Conservation (phyloP, 176 grass and related monocot species). For the Rhynchospora pubera region DNA sequence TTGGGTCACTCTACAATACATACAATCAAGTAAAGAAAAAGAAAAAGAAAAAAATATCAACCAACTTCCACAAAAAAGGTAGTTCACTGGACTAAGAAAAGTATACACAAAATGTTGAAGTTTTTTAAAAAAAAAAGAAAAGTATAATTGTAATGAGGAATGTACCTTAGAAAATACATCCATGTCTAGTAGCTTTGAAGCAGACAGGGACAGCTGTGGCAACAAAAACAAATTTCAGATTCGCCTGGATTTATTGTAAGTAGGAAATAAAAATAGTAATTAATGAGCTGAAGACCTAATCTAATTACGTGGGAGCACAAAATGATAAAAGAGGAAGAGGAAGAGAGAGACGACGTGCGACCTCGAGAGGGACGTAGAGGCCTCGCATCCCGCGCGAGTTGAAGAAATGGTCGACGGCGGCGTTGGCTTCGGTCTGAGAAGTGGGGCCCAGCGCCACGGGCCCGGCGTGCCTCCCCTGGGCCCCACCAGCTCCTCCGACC, state of each 20-base stretch:
- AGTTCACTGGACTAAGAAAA: not conserved
- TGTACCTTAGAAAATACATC: constrained; percentile 84
- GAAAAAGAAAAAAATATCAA: not conserved
- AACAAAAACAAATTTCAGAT: constrained; percentile 12
- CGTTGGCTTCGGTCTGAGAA: constrained; percentile 36
- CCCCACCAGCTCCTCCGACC: constrained; percentile 29
- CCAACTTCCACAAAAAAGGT: constrained; percentile 18
- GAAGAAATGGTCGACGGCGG: constrained; percentile 66
- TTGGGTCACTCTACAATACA: constrained; percentile 84
- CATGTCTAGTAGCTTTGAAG: constrained; percentile 55
- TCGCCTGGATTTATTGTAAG: too few relatives aligned
- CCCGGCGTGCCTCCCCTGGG: not conserved
- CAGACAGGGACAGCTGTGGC: constrained; percentile 72
- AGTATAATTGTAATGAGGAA: constrained; percentile 1
- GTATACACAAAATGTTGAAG: not conserved
- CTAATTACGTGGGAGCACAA: not conserved
- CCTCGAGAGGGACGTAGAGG: constrained; percentile 77
- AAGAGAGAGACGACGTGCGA: not conserved
- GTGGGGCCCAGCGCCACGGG: not conserved
- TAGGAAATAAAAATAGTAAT: too few relatives aligned
- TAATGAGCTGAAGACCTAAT: not conserved
- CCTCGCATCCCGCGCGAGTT: constrained; percentile 52
- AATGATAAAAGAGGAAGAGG: not conserved
- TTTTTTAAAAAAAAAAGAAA: not conserved
- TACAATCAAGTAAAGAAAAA: constrained; percentile 12